Evolutionary conservation across 2,329 filamentous ascomycete species (phyloP).

Genomic region (Ophiostoma ulmi): DNA sequence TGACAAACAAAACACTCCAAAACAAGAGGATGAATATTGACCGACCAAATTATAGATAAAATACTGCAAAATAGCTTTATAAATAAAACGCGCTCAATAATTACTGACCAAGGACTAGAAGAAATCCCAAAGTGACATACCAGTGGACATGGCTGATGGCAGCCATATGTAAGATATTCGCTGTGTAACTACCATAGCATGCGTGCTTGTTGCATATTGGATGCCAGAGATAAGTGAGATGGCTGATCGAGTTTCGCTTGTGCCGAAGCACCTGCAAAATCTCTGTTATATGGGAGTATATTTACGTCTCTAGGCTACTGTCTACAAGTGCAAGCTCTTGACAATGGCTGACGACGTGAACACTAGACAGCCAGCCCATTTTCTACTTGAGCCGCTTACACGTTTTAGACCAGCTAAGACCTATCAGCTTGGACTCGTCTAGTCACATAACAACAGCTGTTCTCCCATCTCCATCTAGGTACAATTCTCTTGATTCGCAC

Average conservation of each 20-base stretch:
- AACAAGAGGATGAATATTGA: no score
- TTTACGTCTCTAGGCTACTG: background rate
- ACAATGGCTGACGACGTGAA: background rate
- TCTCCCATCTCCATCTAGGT: background rate
- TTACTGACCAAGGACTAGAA: background rate
- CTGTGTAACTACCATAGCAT: background rate
- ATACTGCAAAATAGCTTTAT: no score
- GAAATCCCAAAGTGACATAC: background rate
- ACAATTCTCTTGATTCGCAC: background rate
- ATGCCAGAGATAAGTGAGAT: background rate
- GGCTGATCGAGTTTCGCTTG: background rate
- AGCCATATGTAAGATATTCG: background rate
- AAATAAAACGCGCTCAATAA: no score
- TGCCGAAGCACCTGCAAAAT: background rate
- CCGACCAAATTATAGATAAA: no score
- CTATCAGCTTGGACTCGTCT: background rate
- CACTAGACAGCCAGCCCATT: background rate
- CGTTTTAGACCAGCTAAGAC: background rate
- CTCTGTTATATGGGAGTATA: background rate
- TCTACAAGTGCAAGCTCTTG: background rate
- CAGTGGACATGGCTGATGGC: background rate
- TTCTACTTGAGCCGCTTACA: background rate
- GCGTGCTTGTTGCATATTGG: background rate
- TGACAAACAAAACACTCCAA: no score
- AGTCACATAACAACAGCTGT: background rate